phyloP scores from a whole-genome alignment of 2,329 filamentous ascomycete species.

The Raffaelea deltoideospora region DNA sequence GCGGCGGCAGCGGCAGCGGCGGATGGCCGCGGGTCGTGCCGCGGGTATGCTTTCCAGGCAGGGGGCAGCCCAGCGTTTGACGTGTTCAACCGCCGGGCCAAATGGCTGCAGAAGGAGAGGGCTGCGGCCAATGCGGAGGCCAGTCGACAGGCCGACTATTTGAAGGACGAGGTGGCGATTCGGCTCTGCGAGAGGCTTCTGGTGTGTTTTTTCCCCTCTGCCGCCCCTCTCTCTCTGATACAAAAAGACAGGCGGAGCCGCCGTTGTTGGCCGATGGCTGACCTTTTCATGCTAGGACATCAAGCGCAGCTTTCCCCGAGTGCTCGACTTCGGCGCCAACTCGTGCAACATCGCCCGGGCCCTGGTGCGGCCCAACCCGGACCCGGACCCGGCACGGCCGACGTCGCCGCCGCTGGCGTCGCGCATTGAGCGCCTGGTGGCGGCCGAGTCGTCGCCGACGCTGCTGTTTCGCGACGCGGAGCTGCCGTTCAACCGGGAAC shows the following conservation, averaged over 20 bases:
- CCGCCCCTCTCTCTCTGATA: not conserved
- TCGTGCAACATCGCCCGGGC: constrained; percentile 86
- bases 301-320: constrained; percentile 69
- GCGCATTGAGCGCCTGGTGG: constrained; percentile 60
- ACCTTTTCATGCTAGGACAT: constrained; percentile 51
- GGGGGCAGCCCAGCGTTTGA: constrained; percentile 66
- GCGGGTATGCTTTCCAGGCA: constrained; percentile 63
- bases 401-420: constrained; percentile 50
- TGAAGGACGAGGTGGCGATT: constrained; percentile 81
- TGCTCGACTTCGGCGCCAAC: constrained; percentile 88
- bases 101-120: constrained; percentile 85
- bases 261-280: not conserved
- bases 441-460: constrained; percentile 64
- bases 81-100: constrained; percentile 78
- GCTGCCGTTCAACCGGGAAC: constrained; percentile 56
- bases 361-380: constrained; percentile 55
- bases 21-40: too few species aligned
- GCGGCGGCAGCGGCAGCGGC: too few species aligned
- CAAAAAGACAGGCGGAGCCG: constrained; percentile 1
- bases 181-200: constrained; percentile 75
- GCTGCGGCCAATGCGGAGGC: constrained; percentile 54
- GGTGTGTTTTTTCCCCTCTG: constrained; percentile 22
- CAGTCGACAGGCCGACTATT: constrained; percentile 74
- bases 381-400: constrained; percentile 40
- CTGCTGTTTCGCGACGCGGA: constrained; percentile 69